Base-by-base conservation (phyloP, 2,329 filamentous ascomycete species). In the Fusarium sororula region DNA sequence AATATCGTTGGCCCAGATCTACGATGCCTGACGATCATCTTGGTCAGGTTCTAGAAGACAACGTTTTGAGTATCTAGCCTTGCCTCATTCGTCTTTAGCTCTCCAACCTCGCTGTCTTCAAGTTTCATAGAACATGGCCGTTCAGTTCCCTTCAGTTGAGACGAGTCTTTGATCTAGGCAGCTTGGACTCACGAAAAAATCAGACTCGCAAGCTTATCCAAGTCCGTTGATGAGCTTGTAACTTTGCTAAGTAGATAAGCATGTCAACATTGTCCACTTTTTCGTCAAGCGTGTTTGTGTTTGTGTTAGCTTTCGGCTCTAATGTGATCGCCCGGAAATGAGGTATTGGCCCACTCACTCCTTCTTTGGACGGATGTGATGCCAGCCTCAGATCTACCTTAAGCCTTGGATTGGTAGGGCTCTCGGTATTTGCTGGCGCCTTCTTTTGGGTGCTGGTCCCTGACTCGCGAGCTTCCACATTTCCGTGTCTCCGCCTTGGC, bases 21-120 rank as follows among this genome's bases (percentile, higher is more conserved):
- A 42, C 45, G 66, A 70, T 70, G 66, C 53, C 59, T 55, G 59
- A 54, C 66, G 66, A 70, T 70, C 67, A 48, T 44, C 44, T 59
- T 47, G 50, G 47, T 37, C 39, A n/a, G 47, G 26, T 58, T 70
- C 66, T 41, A 70, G 57, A 66, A 70, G 53, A 66, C 22, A 54
- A 38, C 63, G 35, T 66, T 65, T 53, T n/a, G 41, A 26, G 35
- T 24, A 38, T 51, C 30, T 35, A 35, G 57, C 63, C 32, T 53
- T 54, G 39, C 50, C 41, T 54, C 26, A 53, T 39, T 54, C 56
- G 48, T 41, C 48, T 30, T n/a, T 38, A 47, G 47, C 20, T 22
- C 59, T 37, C 39, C 22, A 42, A 63, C 39, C 39, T 63, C 44
- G 17, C n/a, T 18, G 30, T 30, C 30, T n/a, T 45, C n/a, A 35